Percentiles rank a stretch among this genome's conserved stretches.
These are phyloP conservation scores for Rhizophlyctis rosea DNA, from an alignment of 192 early-diverging fungal genomes.

Conservation along the genomic window DNA sequence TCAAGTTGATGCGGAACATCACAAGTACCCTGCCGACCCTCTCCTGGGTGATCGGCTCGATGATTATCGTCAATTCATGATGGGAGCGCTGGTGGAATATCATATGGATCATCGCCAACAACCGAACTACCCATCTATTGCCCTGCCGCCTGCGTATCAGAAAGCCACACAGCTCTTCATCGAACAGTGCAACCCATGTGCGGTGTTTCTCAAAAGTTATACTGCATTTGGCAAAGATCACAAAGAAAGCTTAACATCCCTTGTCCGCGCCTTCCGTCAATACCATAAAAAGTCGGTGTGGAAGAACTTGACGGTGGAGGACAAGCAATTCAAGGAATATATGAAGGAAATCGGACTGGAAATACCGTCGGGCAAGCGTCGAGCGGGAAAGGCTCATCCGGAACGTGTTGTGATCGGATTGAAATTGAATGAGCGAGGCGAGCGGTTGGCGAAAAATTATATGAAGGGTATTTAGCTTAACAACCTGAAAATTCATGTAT, in stretches of 20 bases:
- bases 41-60: background rate
- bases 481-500: too few relatives aligned
- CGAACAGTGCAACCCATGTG: background rate
- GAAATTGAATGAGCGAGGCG: background rate
- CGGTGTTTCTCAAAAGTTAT: background rate
- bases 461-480: too few relatives aligned
- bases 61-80: background rate
- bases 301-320: background rate
- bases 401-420: background rate
- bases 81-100: background rate
- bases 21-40: background rate
- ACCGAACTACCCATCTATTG: background rate
- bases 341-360: background rate
- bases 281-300: background rate
- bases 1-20: background rate
- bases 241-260: background rate
- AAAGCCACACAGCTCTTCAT: background rate
- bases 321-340: background rate
- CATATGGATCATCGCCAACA: background rate
- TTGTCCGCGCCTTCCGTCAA: background rate
- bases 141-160: background rate
- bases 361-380: background rate
- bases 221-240: background rate
- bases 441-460: too few relatives aligned
- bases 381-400: background rate